phyloP scores from a whole-genome alignment of 495 filamentous ascomycete species.

The Tuber aestivum region DNA sequence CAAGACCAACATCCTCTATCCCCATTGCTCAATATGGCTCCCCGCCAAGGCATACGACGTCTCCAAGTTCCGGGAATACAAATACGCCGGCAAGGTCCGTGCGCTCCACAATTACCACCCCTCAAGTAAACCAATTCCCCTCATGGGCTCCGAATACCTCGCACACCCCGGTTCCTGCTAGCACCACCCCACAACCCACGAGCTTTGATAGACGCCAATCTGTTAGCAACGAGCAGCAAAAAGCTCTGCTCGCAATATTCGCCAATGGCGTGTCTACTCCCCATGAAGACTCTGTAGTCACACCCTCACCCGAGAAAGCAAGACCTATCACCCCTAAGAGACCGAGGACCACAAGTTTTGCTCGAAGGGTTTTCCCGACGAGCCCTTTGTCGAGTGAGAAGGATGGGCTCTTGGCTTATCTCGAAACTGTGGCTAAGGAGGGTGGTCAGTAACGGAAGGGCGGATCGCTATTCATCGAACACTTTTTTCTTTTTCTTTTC shows the following conservation, averaged over 20 bases:
- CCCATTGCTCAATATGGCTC: slow-evolving; percentile 9
- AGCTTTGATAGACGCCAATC: slow-evolving; percentile 37
- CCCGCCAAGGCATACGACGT: not conserved
- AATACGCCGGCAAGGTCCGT: not conserved
- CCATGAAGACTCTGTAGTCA: not conserved
- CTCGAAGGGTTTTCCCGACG: slow-evolving; percentile 12
- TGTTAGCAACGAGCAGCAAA: slow-evolving; percentile 33
- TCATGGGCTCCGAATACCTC: slow-evolving; percentile 4
- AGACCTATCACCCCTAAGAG: slow-evolving; percentile 13
- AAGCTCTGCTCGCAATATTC: slow-evolving; percentile 38
- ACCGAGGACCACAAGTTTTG: slow-evolving; percentile 10
- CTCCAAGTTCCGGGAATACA: not conserved
- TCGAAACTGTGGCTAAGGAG: slow-evolving; percentile 36
- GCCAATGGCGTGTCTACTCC: slow-evolving; percentile 12
- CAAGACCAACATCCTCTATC: not conserved
- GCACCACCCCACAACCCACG: slow-evolving; percentile 8
- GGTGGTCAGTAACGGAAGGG: slow-evolving; percentile 23
- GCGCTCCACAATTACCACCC: not conserved
- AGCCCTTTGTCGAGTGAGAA: slow-evolving; percentile 30
- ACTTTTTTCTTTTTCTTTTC: not conserved
- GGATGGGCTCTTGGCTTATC: slow-evolving; percentile 36
- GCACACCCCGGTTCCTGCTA: not conserved
- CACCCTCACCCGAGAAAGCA: slow-evolving; percentile 25
- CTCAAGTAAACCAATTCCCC: not conserved
- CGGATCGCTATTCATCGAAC: not conserved